Evolutionary conservation across 2,329 filamentous ascomycete genomes (phyloP).

Genomic region (Cladophialophora carrionii): DNA sequence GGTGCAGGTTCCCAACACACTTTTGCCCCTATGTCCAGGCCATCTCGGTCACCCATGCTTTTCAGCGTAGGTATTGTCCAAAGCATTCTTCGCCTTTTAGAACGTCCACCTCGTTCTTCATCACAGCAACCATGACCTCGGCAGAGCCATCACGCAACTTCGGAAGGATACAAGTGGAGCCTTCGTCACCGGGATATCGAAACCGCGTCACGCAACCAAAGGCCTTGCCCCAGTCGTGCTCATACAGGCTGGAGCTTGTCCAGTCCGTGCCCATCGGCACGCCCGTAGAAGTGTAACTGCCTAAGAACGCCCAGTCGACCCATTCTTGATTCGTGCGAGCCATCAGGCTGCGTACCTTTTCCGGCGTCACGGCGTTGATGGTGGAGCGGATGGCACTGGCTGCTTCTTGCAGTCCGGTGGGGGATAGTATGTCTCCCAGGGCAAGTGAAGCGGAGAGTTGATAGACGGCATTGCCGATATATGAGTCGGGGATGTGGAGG

Average conservation of each 20-base stretch:
- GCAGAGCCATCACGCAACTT: slow-evolving; percentile 12
- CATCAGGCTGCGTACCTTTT: slow-evolving; percentile 12
- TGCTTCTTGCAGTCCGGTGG: slow-evolving; percentile 11
- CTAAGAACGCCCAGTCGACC: slow-evolving; percentile 19
- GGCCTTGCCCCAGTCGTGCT: slow-evolving; percentile 14
- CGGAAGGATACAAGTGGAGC: slow-evolving; percentile 12
- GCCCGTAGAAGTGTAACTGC: slow-evolving; percentile 12
- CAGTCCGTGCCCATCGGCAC: slow-evolving; percentile 25
- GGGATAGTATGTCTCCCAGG: slow-evolving; percentile 8
- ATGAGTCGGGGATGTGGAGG: slow-evolving; percentile 14
- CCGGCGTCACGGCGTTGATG: slow-evolving; percentile 16
- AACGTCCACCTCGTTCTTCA: slow-evolving; percentile 2
- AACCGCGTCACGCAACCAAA: slow-evolving; percentile 5
- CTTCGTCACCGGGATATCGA: slow-evolving; percentile 14
- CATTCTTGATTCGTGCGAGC: slow-evolving; percentile 13
- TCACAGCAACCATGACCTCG: slow-evolving; percentile 13
- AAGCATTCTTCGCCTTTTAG: slow-evolving; percentile 13
- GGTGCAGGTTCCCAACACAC: background rate
- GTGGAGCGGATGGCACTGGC: slow-evolving; percentile 13
- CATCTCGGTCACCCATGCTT: background rate
- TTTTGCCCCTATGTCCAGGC: background rate
- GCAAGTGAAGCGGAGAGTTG: slow-evolving; percentile 13
- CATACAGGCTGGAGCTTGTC: slow-evolving; percentile 16
- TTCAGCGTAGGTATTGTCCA: slow-evolving; percentile 13
- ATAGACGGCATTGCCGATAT: slow-evolving; percentile 20